A percentile compares a stretch with the other conserved stretches of the same genome.
Conservation (phyloP, 2,329 filamentous ascomycete genomes). For the Venturia nashicola region DNA sequence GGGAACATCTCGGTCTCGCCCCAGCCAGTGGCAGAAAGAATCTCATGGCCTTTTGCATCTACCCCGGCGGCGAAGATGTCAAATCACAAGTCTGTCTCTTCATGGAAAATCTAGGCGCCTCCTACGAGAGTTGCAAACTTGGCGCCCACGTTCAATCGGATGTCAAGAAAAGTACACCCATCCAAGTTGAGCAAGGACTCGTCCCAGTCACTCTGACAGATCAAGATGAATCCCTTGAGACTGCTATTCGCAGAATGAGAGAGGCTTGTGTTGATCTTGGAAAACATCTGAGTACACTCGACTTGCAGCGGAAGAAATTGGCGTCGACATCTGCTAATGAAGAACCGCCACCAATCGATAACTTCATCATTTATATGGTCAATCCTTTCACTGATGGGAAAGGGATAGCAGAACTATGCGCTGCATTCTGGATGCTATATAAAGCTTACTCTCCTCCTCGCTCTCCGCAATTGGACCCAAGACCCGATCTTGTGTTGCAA, state of each 20-base stretch:
- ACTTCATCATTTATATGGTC: constrained; percentile 62
- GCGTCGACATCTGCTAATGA: constrained; percentile 11
- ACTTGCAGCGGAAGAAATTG: not conserved
- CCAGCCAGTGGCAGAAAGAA: constrained; percentile 62
- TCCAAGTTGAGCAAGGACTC: constrained; percentile 18
- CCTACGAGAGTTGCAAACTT: constrained; percentile 63
- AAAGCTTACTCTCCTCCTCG: constrained; percentile 44
- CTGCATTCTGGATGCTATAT: constrained; percentile 61
- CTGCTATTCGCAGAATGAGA: constrained; percentile 19
- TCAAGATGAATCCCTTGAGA: constrained; percentile 14
- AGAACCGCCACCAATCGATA: constrained; percentile 37
- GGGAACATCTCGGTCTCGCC: constrained; percentile 67
- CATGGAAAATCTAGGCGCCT: constrained; percentile 52
- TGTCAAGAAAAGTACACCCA: not conserved
- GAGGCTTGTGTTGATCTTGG: constrained; percentile 28
- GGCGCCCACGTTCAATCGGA: constrained; percentile 43
- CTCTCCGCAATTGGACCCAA: constrained; percentile 14
- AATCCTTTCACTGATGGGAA: constrained; percentile 49
- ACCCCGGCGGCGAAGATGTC: constrained; percentile 54
- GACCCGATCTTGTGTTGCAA: constrained; percentile 59
- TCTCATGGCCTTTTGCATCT: constrained; percentile 56
- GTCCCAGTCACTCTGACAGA: constrained; percentile 17
- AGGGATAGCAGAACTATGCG: constrained; percentile 55
- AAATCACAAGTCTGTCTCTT: constrained; percentile 50
- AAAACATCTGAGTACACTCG: constrained; percentile 22